Evolutionary conservation across 2,329 filamentous ascomycete genomes (phyloP).

Genomic region (Ophioceras dolichostomum): DNA sequence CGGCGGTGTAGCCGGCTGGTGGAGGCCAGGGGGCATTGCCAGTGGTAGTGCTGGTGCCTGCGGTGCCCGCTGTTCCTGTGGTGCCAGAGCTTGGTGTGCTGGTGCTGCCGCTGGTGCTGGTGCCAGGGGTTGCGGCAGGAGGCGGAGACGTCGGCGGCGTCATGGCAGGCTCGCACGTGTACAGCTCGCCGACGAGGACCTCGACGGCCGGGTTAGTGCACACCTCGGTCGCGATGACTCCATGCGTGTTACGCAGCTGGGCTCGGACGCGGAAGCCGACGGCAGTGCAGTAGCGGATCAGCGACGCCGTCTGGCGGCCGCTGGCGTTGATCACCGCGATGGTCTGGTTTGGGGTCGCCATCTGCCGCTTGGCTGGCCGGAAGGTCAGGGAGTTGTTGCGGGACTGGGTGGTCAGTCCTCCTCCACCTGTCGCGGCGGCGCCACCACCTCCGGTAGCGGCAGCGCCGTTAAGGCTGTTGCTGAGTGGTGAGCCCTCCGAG

Average conservation of each 20-base stretch:
- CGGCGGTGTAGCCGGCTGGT: too few species aligned
- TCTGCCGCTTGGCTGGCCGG: slow-evolving; percentile 45
- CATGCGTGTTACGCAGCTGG: slow-evolving; percentile 77
- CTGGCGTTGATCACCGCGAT: slow-evolving; percentile 94
- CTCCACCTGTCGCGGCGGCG: too few species aligned
- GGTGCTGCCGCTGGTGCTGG: slow-evolving; percentile 30
- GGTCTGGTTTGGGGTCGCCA: slow-evolving; percentile 56
- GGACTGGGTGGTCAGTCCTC: slow-evolving; percentile 19
- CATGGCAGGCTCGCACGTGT: slow-evolving; percentile 40
- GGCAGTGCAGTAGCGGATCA: slow-evolving; percentile 87
- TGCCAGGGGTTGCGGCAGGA: too few species aligned
- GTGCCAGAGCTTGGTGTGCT: too few species aligned
- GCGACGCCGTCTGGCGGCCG: slow-evolving; percentile 87
- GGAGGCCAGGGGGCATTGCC: too few species aligned
- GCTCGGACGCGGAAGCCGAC: slow-evolving; percentile 89
- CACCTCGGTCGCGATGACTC: slow-evolving; percentile 80
- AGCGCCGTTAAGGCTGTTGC: too few species aligned
- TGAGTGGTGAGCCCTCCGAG: slow-evolving; percentile 44
- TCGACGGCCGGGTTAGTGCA: slow-evolving; percentile 63
- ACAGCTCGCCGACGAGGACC: slow-evolving; percentile 52
- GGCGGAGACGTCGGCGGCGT: too few species aligned
- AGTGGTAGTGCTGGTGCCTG: too few species aligned
- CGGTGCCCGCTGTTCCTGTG: too few species aligned
- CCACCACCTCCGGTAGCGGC: too few species aligned
- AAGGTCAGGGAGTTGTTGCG: slow-evolving; percentile 50